Conservation (phyloP, 805 yeast species). For the Ogataea methylovora region DNA sequence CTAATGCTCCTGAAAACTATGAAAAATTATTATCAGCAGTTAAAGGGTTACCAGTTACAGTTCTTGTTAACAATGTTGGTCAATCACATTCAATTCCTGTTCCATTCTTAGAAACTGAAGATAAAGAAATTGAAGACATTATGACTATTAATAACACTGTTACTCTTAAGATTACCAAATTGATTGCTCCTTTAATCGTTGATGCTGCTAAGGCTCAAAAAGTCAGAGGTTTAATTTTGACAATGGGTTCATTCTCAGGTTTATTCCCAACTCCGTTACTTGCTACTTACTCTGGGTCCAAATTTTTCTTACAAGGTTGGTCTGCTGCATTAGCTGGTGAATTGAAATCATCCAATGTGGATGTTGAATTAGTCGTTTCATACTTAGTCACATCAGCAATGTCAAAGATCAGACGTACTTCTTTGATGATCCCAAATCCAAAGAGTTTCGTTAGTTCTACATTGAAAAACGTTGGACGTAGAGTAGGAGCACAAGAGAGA, state of each 20-base stretch:
- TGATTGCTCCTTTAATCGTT: constrained; percentile 65
- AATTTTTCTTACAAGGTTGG: constrained; percentile 93
- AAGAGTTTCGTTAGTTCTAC: constrained; percentile 69
- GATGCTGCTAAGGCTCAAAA: constrained; percentile 38
- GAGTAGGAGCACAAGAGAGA: constrained; percentile 90
- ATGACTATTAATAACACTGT: constrained; percentile 80
- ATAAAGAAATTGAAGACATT: constrained; percentile 68
- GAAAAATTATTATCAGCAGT: constrained; percentile 38
- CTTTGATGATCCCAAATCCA: constrained; percentile 75
- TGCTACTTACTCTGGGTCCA: constrained; percentile 94
- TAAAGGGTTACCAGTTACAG: constrained; percentile 52
- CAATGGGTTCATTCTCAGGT: constrained; percentile 98
- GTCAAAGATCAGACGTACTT: constrained; percentile 84
- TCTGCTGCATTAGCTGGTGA: constrained; percentile 85
- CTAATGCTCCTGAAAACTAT: constrained; percentile 54
- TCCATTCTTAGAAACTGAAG: constrained; percentile 76
- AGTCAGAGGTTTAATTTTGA: constrained; percentile 69
- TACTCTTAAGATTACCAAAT: constrained; percentile 76
- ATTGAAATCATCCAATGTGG: constrained; percentile 58
- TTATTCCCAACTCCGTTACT: constrained; percentile 85
- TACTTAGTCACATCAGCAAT: constrained; percentile 91
- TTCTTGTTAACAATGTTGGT: constrained; percentile 89
- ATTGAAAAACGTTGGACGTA: constrained; percentile 64
- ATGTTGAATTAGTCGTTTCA: constrained; percentile 79
- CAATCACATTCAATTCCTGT: constrained; percentile 93